Conservation (phyloP, 2,329 filamentous ascomycete species). For the Botryotinia narcissicola region DNA sequence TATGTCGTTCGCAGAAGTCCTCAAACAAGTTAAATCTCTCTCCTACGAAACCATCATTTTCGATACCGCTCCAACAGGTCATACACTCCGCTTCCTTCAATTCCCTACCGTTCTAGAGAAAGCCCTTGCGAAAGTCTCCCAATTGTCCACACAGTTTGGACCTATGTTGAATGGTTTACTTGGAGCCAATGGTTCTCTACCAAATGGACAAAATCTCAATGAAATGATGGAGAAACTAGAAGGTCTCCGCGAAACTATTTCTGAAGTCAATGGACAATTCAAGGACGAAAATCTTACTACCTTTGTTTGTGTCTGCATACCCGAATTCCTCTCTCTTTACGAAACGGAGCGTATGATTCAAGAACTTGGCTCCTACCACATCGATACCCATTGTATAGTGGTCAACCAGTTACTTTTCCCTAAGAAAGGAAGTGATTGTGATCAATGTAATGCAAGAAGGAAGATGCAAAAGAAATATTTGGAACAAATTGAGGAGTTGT, state of each 20-base stretch:
- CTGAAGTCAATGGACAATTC: conserved; percentile 96
- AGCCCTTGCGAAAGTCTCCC: conserved; percentile 93
- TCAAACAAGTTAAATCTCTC: conserved; percentile 98
- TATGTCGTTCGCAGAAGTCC: conserved; percentile 98
- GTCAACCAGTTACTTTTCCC: conserved; percentile 98
- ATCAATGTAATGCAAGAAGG: conserved; percentile 89
- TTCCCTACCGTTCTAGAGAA: conserved; percentile 98
- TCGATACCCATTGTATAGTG: conserved; percentile 96
- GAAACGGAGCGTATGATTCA: conserved; percentile 99
- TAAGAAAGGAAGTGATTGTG: conserved; percentile 77
- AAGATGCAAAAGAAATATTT: conserved; percentile 99
- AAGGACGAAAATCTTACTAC: conserved; percentile 95
- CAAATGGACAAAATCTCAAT: conserved; percentile 87
- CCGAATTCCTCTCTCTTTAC: conserved; percentile 93
- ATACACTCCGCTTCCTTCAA: conserved; percentile 97
- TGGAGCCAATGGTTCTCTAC: conserved; percentile 62
- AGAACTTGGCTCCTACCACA: conserved; percentile 87
- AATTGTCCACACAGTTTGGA: conserved; percentile 90
- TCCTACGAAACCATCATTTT: conserved; percentile 99
- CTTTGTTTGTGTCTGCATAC: conserved; percentile 97
- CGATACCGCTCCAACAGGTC: conserved; percentile 95
- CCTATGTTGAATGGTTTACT: conserved; percentile 94
- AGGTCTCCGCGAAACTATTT: conserved; percentile 85
- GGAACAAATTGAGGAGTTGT: conserved; percentile 96
- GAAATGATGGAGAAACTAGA: conserved; percentile 96